Evolutionary conservation across 192 early-diverging fungal genomes (phyloP).

Genomic region (Linnemannia zychae): DNA sequence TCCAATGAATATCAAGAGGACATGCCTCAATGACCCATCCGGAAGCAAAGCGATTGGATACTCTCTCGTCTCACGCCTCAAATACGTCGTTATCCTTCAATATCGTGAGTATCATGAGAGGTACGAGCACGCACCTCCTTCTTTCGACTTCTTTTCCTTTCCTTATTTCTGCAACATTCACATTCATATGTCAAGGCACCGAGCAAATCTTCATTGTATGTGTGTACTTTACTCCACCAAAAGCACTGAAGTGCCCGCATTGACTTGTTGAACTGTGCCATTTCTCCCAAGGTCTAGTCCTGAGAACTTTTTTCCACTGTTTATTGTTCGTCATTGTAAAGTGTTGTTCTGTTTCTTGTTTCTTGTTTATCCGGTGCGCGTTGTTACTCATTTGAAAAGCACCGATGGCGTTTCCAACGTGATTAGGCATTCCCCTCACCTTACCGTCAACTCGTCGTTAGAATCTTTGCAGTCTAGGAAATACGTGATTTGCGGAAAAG

Average conservation of each 20-base stretch:
- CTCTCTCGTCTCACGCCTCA: neutral
- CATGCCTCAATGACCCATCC: neutral
- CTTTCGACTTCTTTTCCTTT: neutral
- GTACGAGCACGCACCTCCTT: neutral
- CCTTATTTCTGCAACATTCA: neutral
- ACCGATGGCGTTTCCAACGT: no score
- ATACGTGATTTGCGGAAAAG: no score
- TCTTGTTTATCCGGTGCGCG: no score
- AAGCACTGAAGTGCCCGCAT: neutral
- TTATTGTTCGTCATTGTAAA: neutral
- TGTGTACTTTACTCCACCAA: neutral
- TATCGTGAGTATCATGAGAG: neutral
- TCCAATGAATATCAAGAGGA: neutral
- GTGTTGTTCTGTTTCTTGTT: neutral
- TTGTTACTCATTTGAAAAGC: no score
- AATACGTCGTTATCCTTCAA: no score
- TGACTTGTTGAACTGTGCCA: neutral
- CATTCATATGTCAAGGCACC: neutral
- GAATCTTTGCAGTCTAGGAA: no score
- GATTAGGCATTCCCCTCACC: no score
- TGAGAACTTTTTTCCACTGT: neutral
- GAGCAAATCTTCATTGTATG: neutral
- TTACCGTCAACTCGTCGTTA: no score
- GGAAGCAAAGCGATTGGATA: slow-evolving; percentile 4
- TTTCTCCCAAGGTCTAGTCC: neutral